Conservation (phyloP, 106 monocot species). For the Gastrodia elata region DNA sequence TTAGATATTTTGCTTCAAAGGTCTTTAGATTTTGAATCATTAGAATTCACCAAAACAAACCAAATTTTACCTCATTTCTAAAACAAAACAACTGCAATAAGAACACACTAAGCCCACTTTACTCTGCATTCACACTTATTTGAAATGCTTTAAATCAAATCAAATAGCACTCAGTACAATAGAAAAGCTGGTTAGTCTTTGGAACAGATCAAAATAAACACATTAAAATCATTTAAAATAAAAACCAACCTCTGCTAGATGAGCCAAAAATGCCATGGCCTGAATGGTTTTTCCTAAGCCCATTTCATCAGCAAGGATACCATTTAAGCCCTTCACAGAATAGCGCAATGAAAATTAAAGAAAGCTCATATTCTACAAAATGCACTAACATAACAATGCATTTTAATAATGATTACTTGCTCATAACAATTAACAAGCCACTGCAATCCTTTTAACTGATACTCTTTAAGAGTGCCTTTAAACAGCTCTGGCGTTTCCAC, state of each 20-base stretch:
- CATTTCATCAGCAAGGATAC: conserved; percentile 99
- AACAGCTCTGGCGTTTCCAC: conserved; percentile 88
- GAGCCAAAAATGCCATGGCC: conserved; percentile 95
- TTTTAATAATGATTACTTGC: conserved; percentile 41
- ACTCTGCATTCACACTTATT: too few relatives aligned
- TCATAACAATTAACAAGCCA: conserved; percentile 99
- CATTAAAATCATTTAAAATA: background rate
- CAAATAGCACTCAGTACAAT: background rate
- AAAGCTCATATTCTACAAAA: background rate
- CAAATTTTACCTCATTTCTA: too few relatives aligned
- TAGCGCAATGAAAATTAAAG: background rate
- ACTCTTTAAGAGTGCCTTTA: conserved; percentile 84
- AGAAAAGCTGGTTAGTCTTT: background rate
- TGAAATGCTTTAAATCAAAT: too few relatives aligned
- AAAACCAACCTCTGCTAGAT: conserved; percentile 87
- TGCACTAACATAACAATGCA: background rate
- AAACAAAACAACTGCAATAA: too few relatives aligned
- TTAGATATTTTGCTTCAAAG: too few relatives aligned
- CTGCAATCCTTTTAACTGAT: conserved; percentile 95
- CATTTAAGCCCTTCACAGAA: conserved; percentile 76
- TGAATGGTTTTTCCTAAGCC: conserved; percentile 98
- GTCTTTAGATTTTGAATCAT: too few relatives aligned
- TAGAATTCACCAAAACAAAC: too few relatives aligned
- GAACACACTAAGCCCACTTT: too few relatives aligned
- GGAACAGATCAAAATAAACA: conserved; percentile 2